Conservation (phyloP, 805 yeast genomes). For the Candida adriatica region DNA sequence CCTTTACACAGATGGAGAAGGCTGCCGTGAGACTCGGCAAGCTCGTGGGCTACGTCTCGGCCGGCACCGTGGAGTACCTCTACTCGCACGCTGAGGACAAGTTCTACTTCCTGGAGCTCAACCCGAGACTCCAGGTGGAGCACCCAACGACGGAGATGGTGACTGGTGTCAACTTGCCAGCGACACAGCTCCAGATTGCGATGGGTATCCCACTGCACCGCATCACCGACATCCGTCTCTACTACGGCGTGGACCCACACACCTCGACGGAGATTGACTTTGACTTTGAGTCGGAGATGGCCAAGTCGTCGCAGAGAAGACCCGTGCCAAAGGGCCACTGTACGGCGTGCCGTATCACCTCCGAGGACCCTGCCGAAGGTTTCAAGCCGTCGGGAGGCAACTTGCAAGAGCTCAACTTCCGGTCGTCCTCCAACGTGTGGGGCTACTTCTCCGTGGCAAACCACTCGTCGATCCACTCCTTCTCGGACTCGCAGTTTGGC, state of each 20-base stretch:
- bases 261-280: slow-evolving; percentile 87
- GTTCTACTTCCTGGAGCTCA: slow-evolving; percentile 92
- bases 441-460: slow-evolving; percentile 97
- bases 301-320: slow-evolving; percentile 74
- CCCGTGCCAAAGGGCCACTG: slow-evolving; percentile 98
- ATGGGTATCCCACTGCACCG: slow-evolving; percentile 99
- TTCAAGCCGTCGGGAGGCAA: slow-evolving; percentile 98
- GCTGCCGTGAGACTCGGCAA: slow-evolving; percentile 97
- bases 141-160: slow-evolving; percentile 99
- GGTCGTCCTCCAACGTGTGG: slow-evolving; percentile 98
- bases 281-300: slow-evolving; percentile 67
- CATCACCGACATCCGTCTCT: slow-evolving; percentile 84
- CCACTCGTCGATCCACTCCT: slow-evolving; percentile 95
- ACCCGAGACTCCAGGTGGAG: slow-evolving; percentile 98
- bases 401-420: slow-evolving; percentile 90
- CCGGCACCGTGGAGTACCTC: slow-evolving; percentile 98
- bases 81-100: slow-evolving; percentile 92
- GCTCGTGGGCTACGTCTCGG: slow-evolving; percentile 96
- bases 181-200: slow-evolving; percentile 97
- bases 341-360: slow-evolving; percentile 98
- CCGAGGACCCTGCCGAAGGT: slow-evolving; percentile 99
- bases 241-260: slow-evolving; percentile 95
- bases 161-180: slow-evolving; percentile 95
- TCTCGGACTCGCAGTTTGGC: slow-evolving; percentile 98
- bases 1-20: slow-evolving; percentile 87